phyloP scores from a whole-genome alignment of 371 early-diverging fungal species.

The Apophysomyces ossiformis region DNA sequence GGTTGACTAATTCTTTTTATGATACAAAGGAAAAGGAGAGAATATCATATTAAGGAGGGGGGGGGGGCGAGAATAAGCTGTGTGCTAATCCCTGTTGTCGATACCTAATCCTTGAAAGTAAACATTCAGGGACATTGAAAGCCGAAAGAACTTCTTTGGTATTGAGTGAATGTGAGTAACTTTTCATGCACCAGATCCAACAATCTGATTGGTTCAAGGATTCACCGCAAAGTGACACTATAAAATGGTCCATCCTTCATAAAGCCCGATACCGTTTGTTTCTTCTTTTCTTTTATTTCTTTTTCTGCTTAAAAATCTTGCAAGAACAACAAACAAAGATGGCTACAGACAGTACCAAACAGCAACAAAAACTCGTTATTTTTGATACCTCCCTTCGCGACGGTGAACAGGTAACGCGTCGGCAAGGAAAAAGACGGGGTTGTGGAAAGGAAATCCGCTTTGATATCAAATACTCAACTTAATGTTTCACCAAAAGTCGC shows the following conservation, averaged over 20 bases:
- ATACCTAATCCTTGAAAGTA: not conserved
- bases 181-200: not conserved
- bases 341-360: constrained; percentile 12
- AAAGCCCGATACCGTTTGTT: constrained; percentile 3
- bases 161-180: not conserved
- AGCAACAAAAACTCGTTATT: constrained; percentile 82
- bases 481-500: constrained; percentile 64
- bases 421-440: not conserved
- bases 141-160: not conserved
- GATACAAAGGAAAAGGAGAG: constrained; percentile 1
- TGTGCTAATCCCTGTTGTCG: not conserved
- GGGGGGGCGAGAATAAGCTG: not conserved
- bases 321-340: not conserved
- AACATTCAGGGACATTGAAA: not conserved
- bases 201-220: not conserved
- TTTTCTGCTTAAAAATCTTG: not conserved
- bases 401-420: constrained; percentile 84
- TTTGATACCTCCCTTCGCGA: constrained; percentile 96
- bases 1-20: not conserved
- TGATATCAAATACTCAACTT: not conserved
- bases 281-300: constrained; percentile 3
- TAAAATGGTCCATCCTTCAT: not conserved
- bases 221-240: constrained; percentile 1
- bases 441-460: constrained; percentile 3
- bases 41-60: not conserved